Evolutionary conservation across 2,329 filamentous ascomycete genomes (phyloP), one percentile per base, ranked within the genome.

Genomic region (Xenoacremonium recifei): DNA sequence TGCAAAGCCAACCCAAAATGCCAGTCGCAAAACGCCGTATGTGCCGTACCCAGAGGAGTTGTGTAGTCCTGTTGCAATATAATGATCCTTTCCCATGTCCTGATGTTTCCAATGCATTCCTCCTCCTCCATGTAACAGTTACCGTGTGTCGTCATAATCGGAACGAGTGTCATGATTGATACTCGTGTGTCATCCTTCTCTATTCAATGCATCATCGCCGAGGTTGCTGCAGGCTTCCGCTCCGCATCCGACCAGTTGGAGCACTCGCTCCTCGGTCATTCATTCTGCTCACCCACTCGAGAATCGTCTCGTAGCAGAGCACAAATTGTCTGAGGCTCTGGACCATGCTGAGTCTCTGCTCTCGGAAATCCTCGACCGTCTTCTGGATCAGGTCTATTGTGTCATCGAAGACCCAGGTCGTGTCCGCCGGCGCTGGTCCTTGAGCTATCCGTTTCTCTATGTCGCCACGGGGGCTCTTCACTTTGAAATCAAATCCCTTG

Each of bases 311-410:
- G 64, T 99, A 99, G 65, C 93, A 99, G 23, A 99, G 80, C 37
- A 96, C 92, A 68, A 87, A 97, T 64, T 99, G 93, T 47, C 89
- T 77, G 44, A 97, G 70, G 57, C 87, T 96, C 67, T 97, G 93
- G 32, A 99, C 92, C 91, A 97, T 99, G 66, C 90, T 96, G 16
- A 96, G 69, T 51, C 93, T 75, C 69, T 99, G 93, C 36, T 78
- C 73, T 42, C 93, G 77, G 65, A 99, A 96, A 56, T 96, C 90
- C 55, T 93, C 87, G 2, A 99, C 92, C 0, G 91, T 93, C 61
- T 82, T 84, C 48, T 88, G 84, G 35, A 99, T 83, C 45, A 97
- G 66, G 62, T 99, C 93, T 2, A 87, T 61, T 19, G 80, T 76
- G 35, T 88, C 81, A 47, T 85, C 76, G 12, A 75, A 67, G n/a